phyloP scores from a whole-genome alignment of 176 grass and related monocot genomes.

The Lolium rigidum region DNA sequence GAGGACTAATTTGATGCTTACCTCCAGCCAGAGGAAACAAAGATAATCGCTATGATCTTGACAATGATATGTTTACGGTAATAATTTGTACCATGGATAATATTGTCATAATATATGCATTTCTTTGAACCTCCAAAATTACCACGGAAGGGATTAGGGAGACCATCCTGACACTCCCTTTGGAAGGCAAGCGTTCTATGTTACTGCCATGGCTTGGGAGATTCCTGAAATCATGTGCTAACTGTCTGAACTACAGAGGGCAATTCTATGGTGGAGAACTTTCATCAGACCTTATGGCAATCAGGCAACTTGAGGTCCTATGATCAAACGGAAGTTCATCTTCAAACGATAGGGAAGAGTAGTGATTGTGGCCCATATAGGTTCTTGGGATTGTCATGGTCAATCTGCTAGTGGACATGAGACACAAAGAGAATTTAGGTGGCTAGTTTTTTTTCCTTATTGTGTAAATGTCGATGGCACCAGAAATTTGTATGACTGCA shows the following conservation, averaged over 20 bases:
- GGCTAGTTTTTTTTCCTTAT: neutral
- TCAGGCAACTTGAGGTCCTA: slow-evolving; percentile 42
- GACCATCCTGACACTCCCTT: slow-evolving; percentile 83
- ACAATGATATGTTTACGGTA: too few relatives aligned
- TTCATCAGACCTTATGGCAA: slow-evolving; percentile 80
- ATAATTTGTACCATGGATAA: too few relatives aligned
- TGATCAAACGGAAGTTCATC: slow-evolving; percentile 22
- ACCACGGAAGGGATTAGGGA: slow-evolving; percentile 65
- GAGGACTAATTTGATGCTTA: too few relatives aligned
- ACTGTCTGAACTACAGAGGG: slow-evolving; percentile 81
- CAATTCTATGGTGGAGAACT: slow-evolving; percentile 96
- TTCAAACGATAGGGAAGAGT: slow-evolving; percentile 30
- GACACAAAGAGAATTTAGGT: slow-evolving; percentile 13
- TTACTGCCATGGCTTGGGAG: slow-evolving; percentile 74
- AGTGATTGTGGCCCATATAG: slow-evolving; percentile 35
- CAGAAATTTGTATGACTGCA: slow-evolving; percentile 31
- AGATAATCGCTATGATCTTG: too few relatives aligned
- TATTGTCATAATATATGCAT: too few relatives aligned
- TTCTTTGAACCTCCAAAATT: too few relatives aligned
- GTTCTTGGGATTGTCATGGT: slow-evolving; percentile 29
- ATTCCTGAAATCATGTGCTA: slow-evolving; percentile 71
- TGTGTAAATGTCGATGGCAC: slow-evolving; percentile 34
- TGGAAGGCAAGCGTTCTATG: slow-evolving; percentile 74
- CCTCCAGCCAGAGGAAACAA: too few relatives aligned
- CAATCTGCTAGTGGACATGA: slow-evolving; percentile 34